A percentile compares a stretch with the other conserved stretches of the same genome.
These are phyloP conservation scores for Apocynum venetum DNA, from an alignment of 257 asterid species.

Conservation along the genomic window DNA sequence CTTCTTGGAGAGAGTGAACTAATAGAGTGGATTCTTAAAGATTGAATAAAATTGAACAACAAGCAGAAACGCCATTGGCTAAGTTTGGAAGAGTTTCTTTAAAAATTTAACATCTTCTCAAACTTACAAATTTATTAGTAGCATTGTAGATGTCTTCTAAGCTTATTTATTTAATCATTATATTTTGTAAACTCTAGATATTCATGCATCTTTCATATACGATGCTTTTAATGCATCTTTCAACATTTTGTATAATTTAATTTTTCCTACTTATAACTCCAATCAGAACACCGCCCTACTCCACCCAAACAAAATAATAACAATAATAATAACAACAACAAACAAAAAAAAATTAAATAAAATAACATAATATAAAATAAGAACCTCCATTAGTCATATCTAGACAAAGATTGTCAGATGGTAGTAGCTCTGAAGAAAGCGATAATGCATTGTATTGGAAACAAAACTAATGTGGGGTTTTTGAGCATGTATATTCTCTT, in stretches of 20 bases:
- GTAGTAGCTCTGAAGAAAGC: not conserved
- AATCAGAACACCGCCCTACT: no score
- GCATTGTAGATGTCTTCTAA: not conserved
- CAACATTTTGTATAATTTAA: not conserved
- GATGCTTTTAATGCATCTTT: not conserved
- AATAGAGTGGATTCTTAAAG: not conserved
- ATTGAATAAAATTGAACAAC: not conserved
- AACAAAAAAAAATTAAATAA: no score
- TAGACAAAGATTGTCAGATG: not conserved
- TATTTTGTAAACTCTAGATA: not conserved
- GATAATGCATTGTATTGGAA: not conserved
- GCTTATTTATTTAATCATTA: not conserved
- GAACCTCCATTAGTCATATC: not conserved
- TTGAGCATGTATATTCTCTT: not conserved
- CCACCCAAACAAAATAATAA: no score
- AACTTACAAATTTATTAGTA: no score
- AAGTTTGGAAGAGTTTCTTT: not conserved
- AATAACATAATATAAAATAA: no score
- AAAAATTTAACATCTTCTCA: no score
- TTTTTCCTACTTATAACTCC: not conserved
- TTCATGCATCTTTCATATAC: not conserved
- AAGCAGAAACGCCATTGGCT: not conserved
- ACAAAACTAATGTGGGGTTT: not conserved
- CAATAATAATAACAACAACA: no score
- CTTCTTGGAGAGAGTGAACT: not conserved